Evolutionary conservation across 805 yeast genomes (phyloP), one percentile per base, ranked within the genome.

Genomic region (Komagataella mondaviorum): DNA sequence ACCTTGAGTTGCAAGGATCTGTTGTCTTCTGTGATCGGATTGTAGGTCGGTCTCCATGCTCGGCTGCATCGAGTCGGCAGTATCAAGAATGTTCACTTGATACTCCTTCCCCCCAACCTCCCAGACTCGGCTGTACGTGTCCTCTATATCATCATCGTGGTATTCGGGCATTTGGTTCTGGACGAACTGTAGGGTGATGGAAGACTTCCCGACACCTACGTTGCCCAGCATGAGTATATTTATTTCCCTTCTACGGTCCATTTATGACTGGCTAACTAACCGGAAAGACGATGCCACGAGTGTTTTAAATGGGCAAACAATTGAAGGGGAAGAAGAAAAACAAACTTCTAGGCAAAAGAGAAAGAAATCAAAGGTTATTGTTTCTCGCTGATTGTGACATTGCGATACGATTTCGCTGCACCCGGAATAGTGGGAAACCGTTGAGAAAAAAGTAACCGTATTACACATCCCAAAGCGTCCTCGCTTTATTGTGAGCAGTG

Each of bases 51-150:
- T 45, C 36, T 45, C 47, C 47, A 18, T 45, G 12, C 14, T 30
- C 39, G 39, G 14, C 14, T 18, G 23, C 6, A 14, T 10, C 6
- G 47, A 20, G 23, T 20, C 23, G 8, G 96, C 96, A 2, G 96
- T 88, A 62, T 93, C 99, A 54, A 90, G 70, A 51, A 78, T 70
- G 53, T 76, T 78, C 57, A 77, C 59, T 5, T 58, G 51, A 17
- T 64, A 68, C 49, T 60, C 66, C 55, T 68, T 69, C 23, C 62
- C 68, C 52, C 73, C 73, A 23, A 72, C 64, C 44, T 61, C 39
- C 4, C 55, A 47, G 6, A 46, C 46, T 24, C 58, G 56, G 12
- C 43, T 51, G 52, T 61, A 67, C 0, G 55, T 55, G 23, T 66
- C 71, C 48, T 65, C 66, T 8, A 65, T 51, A 2, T 55, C 53